Conservation (phyloP, 768 basidiomycete species). For the Suillus subalutaceus region DNA sequence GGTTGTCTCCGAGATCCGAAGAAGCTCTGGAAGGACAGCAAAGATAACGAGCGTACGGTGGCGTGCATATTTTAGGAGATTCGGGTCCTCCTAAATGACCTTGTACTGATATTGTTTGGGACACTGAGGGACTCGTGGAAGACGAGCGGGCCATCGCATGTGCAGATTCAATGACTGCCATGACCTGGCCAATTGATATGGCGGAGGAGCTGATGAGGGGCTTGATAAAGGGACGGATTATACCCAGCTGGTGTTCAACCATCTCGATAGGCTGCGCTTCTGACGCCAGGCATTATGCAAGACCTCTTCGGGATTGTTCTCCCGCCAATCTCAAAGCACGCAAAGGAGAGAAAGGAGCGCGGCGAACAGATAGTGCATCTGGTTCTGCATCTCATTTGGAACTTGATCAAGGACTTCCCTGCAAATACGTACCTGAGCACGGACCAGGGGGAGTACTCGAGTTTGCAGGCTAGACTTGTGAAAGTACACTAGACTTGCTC, state of each 20-base stretch:
- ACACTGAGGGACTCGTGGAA: constrained; percentile 81
- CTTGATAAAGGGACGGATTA: constrained; percentile 84
- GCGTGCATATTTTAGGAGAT: constrained; percentile 91
- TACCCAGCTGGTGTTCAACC: constrained; percentile 77
- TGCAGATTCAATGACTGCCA: constrained; percentile 89
- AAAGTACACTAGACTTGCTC: constrained; percentile 69
- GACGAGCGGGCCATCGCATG: constrained; percentile 83
- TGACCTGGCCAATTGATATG: constrained; percentile 99
- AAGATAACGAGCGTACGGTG: constrained; percentile 94
- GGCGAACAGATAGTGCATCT: constrained; percentile 89
- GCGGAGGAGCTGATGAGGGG: constrained; percentile 88
- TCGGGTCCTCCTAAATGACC: constrained; percentile 83
- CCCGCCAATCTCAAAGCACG: constrained; percentile 72
- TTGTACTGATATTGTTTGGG: constrained; percentile 80
- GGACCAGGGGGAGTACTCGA: constrained; percentile 78
- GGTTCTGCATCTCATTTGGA: constrained; percentile 86
- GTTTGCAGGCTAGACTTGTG: constrained; percentile 79
- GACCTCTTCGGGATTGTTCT: constrained; percentile 76
- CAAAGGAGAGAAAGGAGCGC: constrained; percentile 70
- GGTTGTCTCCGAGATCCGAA: constrained; percentile 94
- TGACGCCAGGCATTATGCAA: constrained; percentile 68
- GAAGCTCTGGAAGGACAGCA: constrained; percentile 93
- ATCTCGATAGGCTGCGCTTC: constrained; percentile 76
- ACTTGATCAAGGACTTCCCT: constrained; percentile 89
- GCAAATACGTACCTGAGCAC: constrained; percentile 70